A percentile compares a stretch with the other conserved stretches of the same genome.
Evolutionary conservation across 805 yeast species (phyloP).

Genomic region (Torulaspora indica): DNA sequence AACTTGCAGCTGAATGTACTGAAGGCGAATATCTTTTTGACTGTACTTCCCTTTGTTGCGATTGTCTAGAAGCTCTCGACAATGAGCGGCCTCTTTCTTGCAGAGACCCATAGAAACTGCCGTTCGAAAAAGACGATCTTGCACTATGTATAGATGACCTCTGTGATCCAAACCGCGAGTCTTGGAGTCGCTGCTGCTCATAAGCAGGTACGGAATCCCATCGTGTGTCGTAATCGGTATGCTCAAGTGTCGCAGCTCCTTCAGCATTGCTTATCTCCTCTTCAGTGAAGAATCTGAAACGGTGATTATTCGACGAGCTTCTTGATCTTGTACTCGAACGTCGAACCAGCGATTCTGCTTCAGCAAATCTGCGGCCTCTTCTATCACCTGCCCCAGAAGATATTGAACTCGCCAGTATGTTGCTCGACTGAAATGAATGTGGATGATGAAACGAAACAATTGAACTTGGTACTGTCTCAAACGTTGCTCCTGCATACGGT

Average conservation of each 20-base stretch:
- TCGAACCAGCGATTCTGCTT: conserved; percentile 35
- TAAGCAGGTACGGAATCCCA: conserved; percentile 56
- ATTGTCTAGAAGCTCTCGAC: conserved; percentile 11
- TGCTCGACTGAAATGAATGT: conserved; percentile 44
- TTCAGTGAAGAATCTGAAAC: conserved; percentile 76
- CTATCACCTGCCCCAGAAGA: conserved; percentile 27
- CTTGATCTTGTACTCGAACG: conserved; percentile 28
- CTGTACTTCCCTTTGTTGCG: conserved; percentile 9
- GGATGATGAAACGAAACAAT: conserved; percentile 72
- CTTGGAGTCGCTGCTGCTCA: conserved; percentile 42
- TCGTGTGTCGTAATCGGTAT: conserved; percentile 67
- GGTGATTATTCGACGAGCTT: conserved; percentile 37
- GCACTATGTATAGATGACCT: conserved; percentile 26
- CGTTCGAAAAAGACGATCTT: conserved; percentile 21
- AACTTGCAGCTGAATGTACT: conserved; percentile 36
- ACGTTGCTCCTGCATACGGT: conserved; percentile 72
- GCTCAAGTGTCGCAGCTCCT: conserved; percentile 74
- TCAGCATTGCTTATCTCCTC: conserved; percentile 84
- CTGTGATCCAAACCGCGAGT: conserved; percentile 23
- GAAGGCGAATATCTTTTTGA: conserved; percentile 15
- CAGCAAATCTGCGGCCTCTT: conserved; percentile 33
- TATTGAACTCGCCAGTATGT: conserved; percentile 16
- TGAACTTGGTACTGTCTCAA: conserved; percentile 71
- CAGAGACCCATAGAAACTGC: conserved; percentile 15
- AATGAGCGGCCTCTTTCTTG: conserved; percentile 24